Conservation (phyloP, 2,329 filamentous ascomycete genomes). For the Tolypocladium nubicola region DNA sequence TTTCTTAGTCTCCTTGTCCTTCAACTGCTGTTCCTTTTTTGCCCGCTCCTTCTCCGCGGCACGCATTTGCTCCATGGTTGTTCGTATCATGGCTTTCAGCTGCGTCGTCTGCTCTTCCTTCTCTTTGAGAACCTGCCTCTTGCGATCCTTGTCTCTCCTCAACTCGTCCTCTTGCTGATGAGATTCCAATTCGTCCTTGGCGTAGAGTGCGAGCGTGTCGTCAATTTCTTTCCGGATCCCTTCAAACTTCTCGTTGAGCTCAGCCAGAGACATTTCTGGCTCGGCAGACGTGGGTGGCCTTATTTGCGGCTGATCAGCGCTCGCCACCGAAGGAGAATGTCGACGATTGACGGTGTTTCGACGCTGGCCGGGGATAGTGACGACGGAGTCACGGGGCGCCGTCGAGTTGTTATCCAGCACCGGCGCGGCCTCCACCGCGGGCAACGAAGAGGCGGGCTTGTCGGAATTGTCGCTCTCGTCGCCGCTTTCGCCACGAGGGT, state of each 20-base stretch:
- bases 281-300: slow-evolving; percentile 38
- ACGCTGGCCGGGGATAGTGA: slow-evolving; percentile 30
- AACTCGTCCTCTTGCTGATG: slow-evolving; percentile 56
- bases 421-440: slow-evolving; percentile 49
- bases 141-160: slow-evolving; percentile 66
- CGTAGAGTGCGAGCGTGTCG: slow-evolving; percentile 59
- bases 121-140: slow-evolving; percentile 69
- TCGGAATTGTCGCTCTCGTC: slow-evolving; percentile 37
- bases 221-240: slow-evolving; percentile 74
- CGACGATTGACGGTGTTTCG: slow-evolving; percentile 58
- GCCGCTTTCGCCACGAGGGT: slow-evolving; percentile 23
- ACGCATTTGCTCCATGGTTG: slow-evolving; percentile 72
- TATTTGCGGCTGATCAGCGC: slow-evolving; percentile 37
- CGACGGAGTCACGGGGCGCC: slow-evolving; percentile 51
- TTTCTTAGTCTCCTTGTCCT: slow-evolving; percentile 58
- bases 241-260: slow-evolving; percentile 75
- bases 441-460: slow-evolving; percentile 37
- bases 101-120: slow-evolving; percentile 86
- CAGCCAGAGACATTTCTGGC: slow-evolving; percentile 57
- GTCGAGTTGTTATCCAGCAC: slow-evolving; percentile 49
- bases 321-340: slow-evolving; percentile 60
- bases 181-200: slow-evolving; percentile 62
- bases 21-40: slow-evolving; percentile 64
- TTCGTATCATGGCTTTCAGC: slow-evolving; percentile 69
- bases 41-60: slow-evolving; percentile 67